Conservation (phyloP, 1,284 basidiomycete species). For the Coniferiporia sulphurascens region DNA sequence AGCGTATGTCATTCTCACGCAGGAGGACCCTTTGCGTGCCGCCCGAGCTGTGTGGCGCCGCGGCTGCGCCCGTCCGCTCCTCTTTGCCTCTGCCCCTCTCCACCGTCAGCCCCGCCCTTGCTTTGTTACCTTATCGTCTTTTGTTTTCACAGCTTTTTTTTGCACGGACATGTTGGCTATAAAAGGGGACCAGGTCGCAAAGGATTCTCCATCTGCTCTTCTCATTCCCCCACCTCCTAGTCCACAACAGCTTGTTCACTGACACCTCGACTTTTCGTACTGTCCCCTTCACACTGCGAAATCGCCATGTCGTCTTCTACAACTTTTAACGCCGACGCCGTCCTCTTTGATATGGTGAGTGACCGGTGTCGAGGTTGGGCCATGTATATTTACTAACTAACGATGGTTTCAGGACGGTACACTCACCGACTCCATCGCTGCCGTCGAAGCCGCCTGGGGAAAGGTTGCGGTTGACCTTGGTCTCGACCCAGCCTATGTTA, state of each 20-base stretch:
- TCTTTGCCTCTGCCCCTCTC: no score
- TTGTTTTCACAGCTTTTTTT: no score
- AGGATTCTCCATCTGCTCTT: no score
- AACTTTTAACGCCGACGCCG: slow-evolving; percentile 53
- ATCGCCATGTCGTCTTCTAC: neutral
- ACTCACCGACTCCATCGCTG: slow-evolving; percentile 70
- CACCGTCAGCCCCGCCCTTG: no score
- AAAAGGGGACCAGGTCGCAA: no score
- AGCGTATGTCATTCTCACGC: neutral
- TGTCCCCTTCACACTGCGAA: neutral
- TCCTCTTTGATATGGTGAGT: slow-evolving; percentile 71
- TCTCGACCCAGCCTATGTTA: slow-evolving; percentile 59
- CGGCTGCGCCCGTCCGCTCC: neutral
- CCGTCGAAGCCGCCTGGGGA: slow-evolving; percentile 77
- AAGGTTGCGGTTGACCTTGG: slow-evolving; percentile 69
- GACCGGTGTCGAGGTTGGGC: neutral
- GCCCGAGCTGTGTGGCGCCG: neutral
- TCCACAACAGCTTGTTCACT: no score
- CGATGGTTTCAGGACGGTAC: slow-evolving; percentile 52
- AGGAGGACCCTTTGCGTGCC: neutral
- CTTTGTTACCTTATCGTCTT: no score
- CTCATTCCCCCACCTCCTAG: no score
- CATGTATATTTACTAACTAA: slow-evolving; percentile 14
- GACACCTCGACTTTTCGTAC: no score
- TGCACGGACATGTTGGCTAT: no score